Conservation (phyloP, 495 filamentous ascomycete genomes). For the Xylaria cubensis region DNA sequence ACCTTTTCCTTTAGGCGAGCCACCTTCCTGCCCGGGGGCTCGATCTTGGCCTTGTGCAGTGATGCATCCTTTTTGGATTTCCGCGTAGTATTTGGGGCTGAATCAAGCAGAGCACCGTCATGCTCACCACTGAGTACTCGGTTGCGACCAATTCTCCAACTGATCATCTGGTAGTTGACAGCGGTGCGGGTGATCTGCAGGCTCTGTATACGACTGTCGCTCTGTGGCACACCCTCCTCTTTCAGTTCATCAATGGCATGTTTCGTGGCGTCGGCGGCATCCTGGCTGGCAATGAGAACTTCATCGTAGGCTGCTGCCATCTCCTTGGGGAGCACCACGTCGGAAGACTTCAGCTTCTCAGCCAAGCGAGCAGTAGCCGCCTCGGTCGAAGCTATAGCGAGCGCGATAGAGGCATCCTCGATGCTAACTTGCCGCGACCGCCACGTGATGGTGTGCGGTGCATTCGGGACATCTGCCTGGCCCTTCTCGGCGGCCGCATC, state of each 20-base stretch:
- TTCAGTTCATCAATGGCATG: slow-evolving; percentile 88
- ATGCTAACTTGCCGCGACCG: slow-evolving; percentile 84
- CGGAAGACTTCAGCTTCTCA: slow-evolving; percentile 67
- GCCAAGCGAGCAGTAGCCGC: slow-evolving; percentile 60
- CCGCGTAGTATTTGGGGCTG: slow-evolving; percentile 46
- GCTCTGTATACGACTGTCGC: slow-evolving; percentile 88
- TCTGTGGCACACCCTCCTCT: slow-evolving; percentile 80
- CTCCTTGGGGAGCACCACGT: slow-evolving; percentile 61
- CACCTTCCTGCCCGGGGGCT: slow-evolving; percentile 69
- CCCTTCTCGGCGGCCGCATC: slow-evolving; percentile 63
- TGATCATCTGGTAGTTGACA: slow-evolving; percentile 89
- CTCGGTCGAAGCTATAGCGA: slow-evolving; percentile 65
- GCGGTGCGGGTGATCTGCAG: slow-evolving; percentile 91
- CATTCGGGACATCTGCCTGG: slow-evolving; percentile 58
- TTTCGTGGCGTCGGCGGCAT: slow-evolving; percentile 91
- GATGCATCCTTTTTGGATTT: slow-evolving; percentile 54
- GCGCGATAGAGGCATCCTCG: slow-evolving; percentile 90
- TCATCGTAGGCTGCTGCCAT: slow-evolving; percentile 86
- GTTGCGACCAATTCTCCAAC: slow-evolving; percentile 94
- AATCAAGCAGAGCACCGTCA: slow-evolving; percentile 71
- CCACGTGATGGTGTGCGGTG: slow-evolving; percentile 85
- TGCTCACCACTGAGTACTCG: slow-evolving; percentile 80
- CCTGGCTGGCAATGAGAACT: slow-evolving; percentile 88
- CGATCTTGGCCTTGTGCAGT: slow-evolving; percentile 58
- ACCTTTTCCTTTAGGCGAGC: slow-evolving; percentile 84